A percentile compares a stretch with the other conserved stretches of the same genome.
Evolutionary conservation across 163 green algal species (phyloP).

Genomic region (Scenedesmus sp.): DNA sequence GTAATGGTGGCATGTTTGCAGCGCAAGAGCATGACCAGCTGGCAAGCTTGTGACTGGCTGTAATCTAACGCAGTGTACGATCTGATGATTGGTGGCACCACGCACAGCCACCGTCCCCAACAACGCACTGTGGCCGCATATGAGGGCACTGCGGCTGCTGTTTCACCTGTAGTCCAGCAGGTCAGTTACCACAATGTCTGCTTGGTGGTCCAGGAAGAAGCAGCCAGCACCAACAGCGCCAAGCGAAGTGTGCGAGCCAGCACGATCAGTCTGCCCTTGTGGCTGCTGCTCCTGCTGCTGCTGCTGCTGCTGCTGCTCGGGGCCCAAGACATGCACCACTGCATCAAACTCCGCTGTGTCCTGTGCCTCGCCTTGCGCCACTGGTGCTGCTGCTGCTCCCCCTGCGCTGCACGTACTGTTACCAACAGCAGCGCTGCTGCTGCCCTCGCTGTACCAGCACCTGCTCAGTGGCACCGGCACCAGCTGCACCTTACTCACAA

Average conservation of each 20-base stretch:
- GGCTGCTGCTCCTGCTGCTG: neutral
- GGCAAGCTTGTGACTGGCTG: too few species aligned
- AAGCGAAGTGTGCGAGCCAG: neutral
- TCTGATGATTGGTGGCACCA: too few species aligned
- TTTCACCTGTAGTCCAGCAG: constrained; percentile 47
- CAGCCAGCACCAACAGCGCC: neutral
- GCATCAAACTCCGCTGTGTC: neutral
- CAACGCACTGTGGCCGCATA: too few species aligned
- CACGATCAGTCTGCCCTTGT: neutral
- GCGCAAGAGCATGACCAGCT: too few species aligned
- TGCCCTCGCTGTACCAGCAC: constrained; percentile 1
- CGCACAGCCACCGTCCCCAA: too few species aligned
- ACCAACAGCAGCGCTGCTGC: neutral
- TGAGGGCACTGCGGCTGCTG: neutral
- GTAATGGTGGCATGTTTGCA: too few species aligned
- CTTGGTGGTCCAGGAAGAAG: neutral
- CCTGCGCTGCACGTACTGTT: neutral
- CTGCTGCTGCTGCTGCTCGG: constrained; percentile 12
- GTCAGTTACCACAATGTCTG: constrained; percentile 51
- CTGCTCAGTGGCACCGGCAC: constrained; percentile 29
- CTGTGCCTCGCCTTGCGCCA: neutral
- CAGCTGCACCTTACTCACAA: constrained; percentile 29
- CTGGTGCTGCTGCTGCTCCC: neutral
- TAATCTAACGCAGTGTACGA: too few species aligned
- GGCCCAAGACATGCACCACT: neutral